Evolutionary conservation across 805 yeast species (phyloP), one percentile per base, ranked within the genome.

Genomic region (Ogataea degrootiae): DNA sequence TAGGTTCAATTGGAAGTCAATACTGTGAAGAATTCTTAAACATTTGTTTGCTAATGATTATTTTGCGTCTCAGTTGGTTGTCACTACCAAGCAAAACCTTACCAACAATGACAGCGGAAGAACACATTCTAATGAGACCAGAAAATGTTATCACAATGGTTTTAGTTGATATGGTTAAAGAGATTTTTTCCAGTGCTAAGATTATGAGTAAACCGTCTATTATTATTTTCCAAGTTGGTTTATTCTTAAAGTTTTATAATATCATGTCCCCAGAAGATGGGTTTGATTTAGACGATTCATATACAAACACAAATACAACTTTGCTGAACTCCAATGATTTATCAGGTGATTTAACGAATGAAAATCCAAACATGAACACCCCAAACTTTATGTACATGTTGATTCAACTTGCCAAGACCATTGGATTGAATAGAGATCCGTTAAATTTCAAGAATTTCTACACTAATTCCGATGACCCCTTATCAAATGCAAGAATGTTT

Each of bases 191-290:
- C 3, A 71, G 67, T 51, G 62, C 73, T 44, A 71, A 69, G 53
- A 54, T 75, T 8, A 62, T 73, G 67, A 60, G 72, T 23, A 73
- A 69, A 48, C 71, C 80, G 21, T 72, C 74, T 34, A 55, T 79
- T 43, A 70, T 72, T 23, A 71, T 80, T 15, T 74, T 84, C 33
- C 89, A 83, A 57, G 79, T 80, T 56, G 82, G 80, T 1, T 62
- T 80, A 16, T 79, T 69, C 59, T 71, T 82, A 60, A 80, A 80
- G 50, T 61, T 74, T 39, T 83, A 82, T 64, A 74, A 72, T 52
- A 73, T 69, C 49, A 70, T 73, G 51, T 77, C 85, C 11, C 84
- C 86, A 1, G 84, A 82, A 51, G 82, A 77, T 51, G 77, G 76
- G 2, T 68, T 68, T 51, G 72, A 68, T 48, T 53, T 68, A 37